Base-by-base conservation (phyloP, 306 rosid genomes). In the Rosa lucieae region DNA sequence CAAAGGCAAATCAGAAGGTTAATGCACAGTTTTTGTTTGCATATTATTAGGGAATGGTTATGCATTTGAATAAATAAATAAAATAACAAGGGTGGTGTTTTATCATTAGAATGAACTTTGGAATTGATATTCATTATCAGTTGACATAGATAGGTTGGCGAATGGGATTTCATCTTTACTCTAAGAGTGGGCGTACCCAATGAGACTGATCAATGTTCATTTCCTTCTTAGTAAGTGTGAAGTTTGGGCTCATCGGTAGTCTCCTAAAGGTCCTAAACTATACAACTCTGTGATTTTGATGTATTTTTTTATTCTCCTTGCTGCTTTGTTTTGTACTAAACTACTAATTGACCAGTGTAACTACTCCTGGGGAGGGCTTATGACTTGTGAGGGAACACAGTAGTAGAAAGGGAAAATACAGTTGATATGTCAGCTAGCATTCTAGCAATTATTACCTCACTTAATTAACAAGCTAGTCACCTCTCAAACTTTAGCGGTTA, bases 401-500 rank as follows among this genome's bases (percentile, higher is more conserved):
- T 15, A 20, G 56, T 15, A 15, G 20, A 20, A 55, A 55, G 63
- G 10, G 32, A 12, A 58, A 21, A 9, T 17, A 58, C 32, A 58
- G 63, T 21, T 58, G 32, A 7, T 10, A 21, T 58, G 26, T 55
- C 26, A 6, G 21, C 63, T 58, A 58, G 63, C 63, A n/a, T 58
- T 58, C 14, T n/a, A 21, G 29, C 63, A 58, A 21, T 21, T 58
- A 58, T 58, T 58, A 58, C 63, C 29, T n/a, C 32, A 40, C 48
- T 67, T 67, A 67, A 67, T 17, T 18, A 18, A 40, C 26, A 67
- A 67, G 69, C n/a, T 63, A 63, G 6, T 37, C 49, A 67, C 72
- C 48, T 67, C 29, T 23, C 3, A 67, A 7, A 67, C 29, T 67
- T 39, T 67, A 67, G 72, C 3, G 13, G 49, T 66, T 66, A 66